Conservation (phyloP, 2,329 filamentous ascomycete species). For the Penicillium sp. region DNA sequence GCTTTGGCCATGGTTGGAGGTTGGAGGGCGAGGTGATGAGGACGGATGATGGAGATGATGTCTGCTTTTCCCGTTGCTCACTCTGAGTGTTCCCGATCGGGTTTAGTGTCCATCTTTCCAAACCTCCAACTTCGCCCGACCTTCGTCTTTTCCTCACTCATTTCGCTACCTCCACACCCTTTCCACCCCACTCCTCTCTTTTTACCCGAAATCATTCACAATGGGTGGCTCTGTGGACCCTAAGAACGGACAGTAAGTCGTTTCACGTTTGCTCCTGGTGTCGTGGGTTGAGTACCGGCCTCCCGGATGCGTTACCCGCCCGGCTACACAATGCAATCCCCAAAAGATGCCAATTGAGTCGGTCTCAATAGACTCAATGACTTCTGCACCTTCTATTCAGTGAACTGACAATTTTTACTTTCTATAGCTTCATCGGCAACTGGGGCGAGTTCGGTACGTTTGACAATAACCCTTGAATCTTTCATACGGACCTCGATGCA, state of each 20-base stretch:
- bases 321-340: constrained; percentile 8
- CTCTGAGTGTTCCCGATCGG: constrained; percentile 24
- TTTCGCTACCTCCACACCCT: constrained; percentile 14
- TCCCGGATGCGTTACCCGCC: constrained; percentile 22
- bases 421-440: constrained; percentile 64
- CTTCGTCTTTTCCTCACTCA: constrained; percentile 27
- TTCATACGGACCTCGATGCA: constrained; percentile 14
- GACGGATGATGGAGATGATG: constrained; percentile 31
- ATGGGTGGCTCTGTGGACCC: constrained; percentile 41
- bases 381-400: background rate
- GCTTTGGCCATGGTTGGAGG: constrained; percentile 44
- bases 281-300: constrained; percentile 3
- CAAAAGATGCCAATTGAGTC: background rate
- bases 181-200: constrained; percentile 14
- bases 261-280: constrained; percentile 1
- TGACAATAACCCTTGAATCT: constrained; percentile 16
- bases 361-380: background rate
- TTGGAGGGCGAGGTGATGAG: constrained; percentile 14
- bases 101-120: constrained; percentile 32
- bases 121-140: constrained; percentile 34
- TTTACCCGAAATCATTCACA: constrained; percentile 25
- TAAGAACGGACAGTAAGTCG: constrained; percentile 46
- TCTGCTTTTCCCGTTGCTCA: constrained; percentile 34
- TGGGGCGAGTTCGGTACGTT: constrained; percentile 76
- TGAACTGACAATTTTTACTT: constrained; percentile 25